These are phyloP conservation scores for Kentomonas sorsogonicus DNA, from an alignment of 208 protist genomes.

Conservation along the genomic window DNA sequence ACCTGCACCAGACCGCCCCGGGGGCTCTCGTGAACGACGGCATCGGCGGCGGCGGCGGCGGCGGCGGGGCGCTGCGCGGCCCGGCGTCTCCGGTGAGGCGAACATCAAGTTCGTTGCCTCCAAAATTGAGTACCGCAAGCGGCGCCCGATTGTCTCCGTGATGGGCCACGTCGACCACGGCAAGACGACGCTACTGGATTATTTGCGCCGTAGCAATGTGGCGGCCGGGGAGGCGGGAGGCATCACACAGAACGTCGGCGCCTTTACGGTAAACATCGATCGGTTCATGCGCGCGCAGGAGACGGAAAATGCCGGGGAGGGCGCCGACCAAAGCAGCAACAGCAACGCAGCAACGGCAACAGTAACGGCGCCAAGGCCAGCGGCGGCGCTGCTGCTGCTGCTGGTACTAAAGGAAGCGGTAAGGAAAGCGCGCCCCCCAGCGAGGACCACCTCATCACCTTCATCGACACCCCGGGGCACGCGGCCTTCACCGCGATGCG, in stretches of 20 bases:
- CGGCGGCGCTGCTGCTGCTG: background rate
- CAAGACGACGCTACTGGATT: slow-evolving; percentile 97
- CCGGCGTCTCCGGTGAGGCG: slow-evolving; percentile 73
- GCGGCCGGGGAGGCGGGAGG: slow-evolving; percentile 93
- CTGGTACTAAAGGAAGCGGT: background rate
- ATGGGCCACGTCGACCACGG: slow-evolving; percentile 99
- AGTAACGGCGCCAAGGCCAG: too few relatives aligned
- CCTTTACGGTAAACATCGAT: slow-evolving; percentile 61
- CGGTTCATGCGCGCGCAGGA: background rate
- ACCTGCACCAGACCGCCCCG: too few relatives aligned
- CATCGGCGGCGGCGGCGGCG: too few relatives aligned
- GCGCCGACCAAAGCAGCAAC: background rate
- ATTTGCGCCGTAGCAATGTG: slow-evolving; percentile 90
- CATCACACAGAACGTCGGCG: slow-evolving; percentile 98
- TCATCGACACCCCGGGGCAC: slow-evolving; percentile 98
- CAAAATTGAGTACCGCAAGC: slow-evolving; percentile 62
- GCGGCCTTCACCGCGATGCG: slow-evolving; percentile 94
- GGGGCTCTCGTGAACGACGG: too few relatives aligned
- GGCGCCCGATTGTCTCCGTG: slow-evolving; percentile 95
- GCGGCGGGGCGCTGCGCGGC: too few relatives aligned
- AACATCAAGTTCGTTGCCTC: slow-evolving; percentile 83
- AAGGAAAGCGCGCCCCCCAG: background rate
- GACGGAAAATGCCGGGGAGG: background rate
- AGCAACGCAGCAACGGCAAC: too few relatives aligned
- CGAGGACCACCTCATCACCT: slow-evolving; percentile 78